Evolutionary conservation across 768 basidiomycete genomes (phyloP).

Genomic region (Mycena venus): DNA sequence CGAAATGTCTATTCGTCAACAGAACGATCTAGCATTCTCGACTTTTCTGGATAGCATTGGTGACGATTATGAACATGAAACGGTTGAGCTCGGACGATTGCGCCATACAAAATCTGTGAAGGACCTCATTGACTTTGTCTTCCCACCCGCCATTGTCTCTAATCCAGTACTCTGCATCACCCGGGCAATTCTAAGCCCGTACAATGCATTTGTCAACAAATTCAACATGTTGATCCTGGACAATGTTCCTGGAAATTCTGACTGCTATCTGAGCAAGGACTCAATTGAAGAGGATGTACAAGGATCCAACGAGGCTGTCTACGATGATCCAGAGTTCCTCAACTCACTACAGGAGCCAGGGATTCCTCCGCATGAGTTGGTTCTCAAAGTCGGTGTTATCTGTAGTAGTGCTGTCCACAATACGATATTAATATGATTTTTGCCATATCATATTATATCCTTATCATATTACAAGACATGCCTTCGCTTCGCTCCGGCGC

Average conservation of each 20-base stretch:
- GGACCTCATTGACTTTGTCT: conserved; percentile 1
- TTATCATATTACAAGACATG: too few species aligned
- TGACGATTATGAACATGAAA: background rate
- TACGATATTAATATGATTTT: too few species aligned
- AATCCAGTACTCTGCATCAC: background rate
- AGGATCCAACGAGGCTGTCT: background rate
- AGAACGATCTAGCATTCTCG: background rate
- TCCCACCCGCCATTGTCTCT: background rate
- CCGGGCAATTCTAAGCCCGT: background rate
- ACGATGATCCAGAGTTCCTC: background rate
- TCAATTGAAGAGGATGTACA: background rate
- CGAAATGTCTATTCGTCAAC: background rate
- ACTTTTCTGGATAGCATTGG: conserved; percentile 1
- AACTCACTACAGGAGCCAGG: background rate
- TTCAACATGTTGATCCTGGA: background rate
- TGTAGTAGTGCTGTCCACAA: too few species aligned
- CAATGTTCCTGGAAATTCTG: background rate
- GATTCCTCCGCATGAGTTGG: background rate
- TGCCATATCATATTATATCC: too few species aligned
- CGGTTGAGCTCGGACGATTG: background rate
- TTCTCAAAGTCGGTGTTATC: background rate
- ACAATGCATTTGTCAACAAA: background rate
- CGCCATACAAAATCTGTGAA: background rate
- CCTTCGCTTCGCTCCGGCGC: too few species aligned
- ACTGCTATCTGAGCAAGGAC: background rate